Conservation (phyloP, 169 alveolate species). For the Babesia ovis region DNA sequence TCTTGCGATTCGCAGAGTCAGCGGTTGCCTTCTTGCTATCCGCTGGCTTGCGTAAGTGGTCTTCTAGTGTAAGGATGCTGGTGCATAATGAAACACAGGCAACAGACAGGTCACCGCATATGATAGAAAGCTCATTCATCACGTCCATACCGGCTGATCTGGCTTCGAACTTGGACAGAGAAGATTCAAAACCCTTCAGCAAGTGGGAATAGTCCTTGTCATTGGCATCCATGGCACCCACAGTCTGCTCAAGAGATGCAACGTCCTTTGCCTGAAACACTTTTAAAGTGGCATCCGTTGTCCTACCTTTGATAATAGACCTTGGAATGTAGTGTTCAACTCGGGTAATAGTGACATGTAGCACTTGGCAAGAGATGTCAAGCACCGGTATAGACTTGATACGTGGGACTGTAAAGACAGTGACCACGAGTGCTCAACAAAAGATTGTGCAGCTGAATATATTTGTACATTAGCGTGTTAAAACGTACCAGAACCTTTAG, state of each 20-base stretch:
- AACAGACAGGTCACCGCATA: constrained; percentile 23
- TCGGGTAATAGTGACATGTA: constrained; percentile 18
- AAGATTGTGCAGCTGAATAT: constrained; percentile 1
- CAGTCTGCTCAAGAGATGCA: not conserved
- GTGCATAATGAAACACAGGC: constrained; percentile 19
- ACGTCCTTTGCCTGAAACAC: not conserved
- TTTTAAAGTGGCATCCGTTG: not conserved
- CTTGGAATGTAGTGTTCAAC: constrained; percentile 6
- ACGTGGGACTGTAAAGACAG: constrained; percentile 40
- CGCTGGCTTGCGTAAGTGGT: constrained; percentile 11
- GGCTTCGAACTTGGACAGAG: not conserved
- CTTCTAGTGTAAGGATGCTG: constrained; percentile 31
- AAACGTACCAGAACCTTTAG: constrained; percentile 5
- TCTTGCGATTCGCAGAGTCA: constrained; percentile 25
- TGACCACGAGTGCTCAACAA: constrained; percentile 36
- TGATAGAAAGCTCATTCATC: constrained; percentile 16
- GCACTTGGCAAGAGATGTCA: constrained; percentile 7
- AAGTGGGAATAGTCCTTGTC: constrained; percentile 6
- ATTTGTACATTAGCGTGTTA: not conserved
- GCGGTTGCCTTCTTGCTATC: not conserved
- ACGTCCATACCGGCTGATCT: not conserved
- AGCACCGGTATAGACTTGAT: constrained; percentile 21
- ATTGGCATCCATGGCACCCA: not conserved
- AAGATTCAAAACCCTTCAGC: not conserved
- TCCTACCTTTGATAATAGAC: constrained; percentile 2